Evolutionary conservation across 805 yeast genomes (phyloP).

Genomic region (Torulaspora maleeae): DNA sequence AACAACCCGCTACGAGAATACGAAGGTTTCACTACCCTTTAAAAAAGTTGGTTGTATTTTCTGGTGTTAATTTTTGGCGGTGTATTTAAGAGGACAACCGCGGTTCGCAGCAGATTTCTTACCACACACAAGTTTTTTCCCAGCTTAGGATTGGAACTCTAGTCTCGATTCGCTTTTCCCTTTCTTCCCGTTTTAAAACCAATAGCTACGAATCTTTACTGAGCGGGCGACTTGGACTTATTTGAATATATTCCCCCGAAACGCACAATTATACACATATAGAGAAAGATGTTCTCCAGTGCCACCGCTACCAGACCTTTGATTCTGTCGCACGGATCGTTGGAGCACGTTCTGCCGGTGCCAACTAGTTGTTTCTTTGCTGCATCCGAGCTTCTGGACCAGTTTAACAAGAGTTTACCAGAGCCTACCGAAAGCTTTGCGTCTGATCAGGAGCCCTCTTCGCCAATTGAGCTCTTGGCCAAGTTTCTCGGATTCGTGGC

Average conservation of each 20-base stretch:
- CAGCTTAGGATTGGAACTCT: not conserved
- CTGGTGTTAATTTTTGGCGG: not conserved
- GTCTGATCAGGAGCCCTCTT: constrained; percentile 81
- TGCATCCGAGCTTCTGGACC: constrained; percentile 83
- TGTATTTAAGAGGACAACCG: not conserved
- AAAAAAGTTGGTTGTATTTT: not conserved
- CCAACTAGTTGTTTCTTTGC: constrained; percentile 76
- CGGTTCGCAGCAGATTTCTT: not conserved
- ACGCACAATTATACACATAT: constrained; percentile 1
- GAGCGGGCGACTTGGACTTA: not conserved
- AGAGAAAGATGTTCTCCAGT: not conserved
- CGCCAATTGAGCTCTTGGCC: constrained; percentile 79
- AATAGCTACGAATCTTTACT: not conserved
- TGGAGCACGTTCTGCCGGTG: constrained; percentile 83
- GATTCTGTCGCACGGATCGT: constrained; percentile 74
- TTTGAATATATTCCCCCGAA: constrained; percentile 8
- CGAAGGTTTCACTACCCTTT: not conserved
- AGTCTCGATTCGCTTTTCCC: too few relatives aligned
- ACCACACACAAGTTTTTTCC: not conserved
- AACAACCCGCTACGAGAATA: not conserved
- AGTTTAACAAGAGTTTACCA: constrained; percentile 73
- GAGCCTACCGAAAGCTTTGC: constrained; percentile 79
- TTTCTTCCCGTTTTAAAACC: not conserved
- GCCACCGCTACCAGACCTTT: constrained; percentile 62
- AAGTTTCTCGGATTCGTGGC: constrained; percentile 75